Conservation (phyloP, 306 rosid genomes). For the Prunus salicina region DNA sequence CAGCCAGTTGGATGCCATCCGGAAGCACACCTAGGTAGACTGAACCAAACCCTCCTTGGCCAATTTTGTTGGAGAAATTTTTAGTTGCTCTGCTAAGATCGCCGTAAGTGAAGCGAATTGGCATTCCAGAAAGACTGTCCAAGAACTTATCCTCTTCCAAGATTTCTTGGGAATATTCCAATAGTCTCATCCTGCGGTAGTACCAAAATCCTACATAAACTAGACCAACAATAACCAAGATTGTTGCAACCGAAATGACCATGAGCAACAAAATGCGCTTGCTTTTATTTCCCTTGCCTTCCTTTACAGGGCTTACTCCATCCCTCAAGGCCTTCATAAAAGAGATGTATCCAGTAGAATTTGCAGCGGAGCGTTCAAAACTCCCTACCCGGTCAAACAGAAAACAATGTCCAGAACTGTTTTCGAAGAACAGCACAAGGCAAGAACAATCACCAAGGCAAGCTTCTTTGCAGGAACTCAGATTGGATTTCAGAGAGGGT, state of each 20-base stretch:
- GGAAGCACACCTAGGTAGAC: conserved; percentile 48
- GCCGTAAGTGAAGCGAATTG: conserved; percentile 40
- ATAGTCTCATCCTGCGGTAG: conserved; percentile 23
- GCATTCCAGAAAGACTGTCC: conserved; percentile 40
- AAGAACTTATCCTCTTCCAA: conserved; percentile 49
- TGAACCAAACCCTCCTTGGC: conserved; percentile 63
- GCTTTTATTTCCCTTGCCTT: conserved; percentile 6
- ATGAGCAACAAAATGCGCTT: conserved; percentile 28
- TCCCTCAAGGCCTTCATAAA: conserved; percentile 18
- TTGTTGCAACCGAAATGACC: conserved; percentile 23
- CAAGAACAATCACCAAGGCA: conserved; percentile 35
- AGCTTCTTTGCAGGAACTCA: conserved; percentile 32
- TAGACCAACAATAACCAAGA: conserved; percentile 19
- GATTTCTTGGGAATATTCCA: conserved; percentile 27
- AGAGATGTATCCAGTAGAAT: conserved; percentile 26
- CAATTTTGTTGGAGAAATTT: conserved; percentile 50
- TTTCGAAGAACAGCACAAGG: conserved; percentile 31
- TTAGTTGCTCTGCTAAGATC: conserved; percentile 43
- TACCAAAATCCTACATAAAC: conserved; percentile 31
- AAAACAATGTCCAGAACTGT: conserved; percentile 27
- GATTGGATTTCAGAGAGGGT: conserved; percentile 22
- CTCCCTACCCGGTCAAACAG: conserved; percentile 35
- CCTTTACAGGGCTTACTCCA: neutral
- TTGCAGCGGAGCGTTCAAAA: conserved; percentile 3
- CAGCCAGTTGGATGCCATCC: conserved; percentile 43